Base-by-base conservation (phyloP, 116 monocot genomes). In the Iris pallida region DNA sequence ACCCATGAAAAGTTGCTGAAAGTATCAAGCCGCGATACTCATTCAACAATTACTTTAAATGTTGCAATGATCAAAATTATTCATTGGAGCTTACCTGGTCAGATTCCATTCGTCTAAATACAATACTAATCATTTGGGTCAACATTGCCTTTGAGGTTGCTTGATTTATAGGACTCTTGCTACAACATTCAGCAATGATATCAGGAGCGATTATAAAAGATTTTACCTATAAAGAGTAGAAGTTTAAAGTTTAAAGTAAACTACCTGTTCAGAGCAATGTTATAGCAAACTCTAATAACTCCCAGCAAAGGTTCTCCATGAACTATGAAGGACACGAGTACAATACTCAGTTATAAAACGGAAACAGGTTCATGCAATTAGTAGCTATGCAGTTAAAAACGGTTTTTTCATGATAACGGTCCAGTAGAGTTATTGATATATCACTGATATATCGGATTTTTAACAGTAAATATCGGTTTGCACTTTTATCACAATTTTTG, bases 91-190 rank as follows among this genome's bases (percentile, higher is more conserved):
- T 46, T 65, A 85, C 98, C 86, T 84, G 84, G 72, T 93, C 98
- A 61, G 86, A 81, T 70, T 88, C 98, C 93, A 99, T 99, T 65
- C 98, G 60, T 70, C 88, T 75, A 53, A 99, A 93, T 52, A 88
- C 56, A 59, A 99, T 93, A 55, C 90, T 99, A 59, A 93, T 90
- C 84, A 93, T 99, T 76, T 99, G 98, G 48, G 90, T 99, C 74
- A 99, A 69, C 98, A 99, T 99, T 65, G 98, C 98, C 69, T 86
- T 99, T 63, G 98, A 88, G 51, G 98, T 99, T 63, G 86, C 90
- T 81, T 93, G 98, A 79, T 93, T 99, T 65, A 99, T 75, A 57
- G 86, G 88, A 70, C 88, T 99, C 86, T 99, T 99, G 75, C 98
- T 99, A 69, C 41, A 64, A 55, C 46, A 76, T 55, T 43, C 43